Conservation (phyloP, 2,329 filamentous ascomycete species). For the Aspergillus sp. region DNA sequence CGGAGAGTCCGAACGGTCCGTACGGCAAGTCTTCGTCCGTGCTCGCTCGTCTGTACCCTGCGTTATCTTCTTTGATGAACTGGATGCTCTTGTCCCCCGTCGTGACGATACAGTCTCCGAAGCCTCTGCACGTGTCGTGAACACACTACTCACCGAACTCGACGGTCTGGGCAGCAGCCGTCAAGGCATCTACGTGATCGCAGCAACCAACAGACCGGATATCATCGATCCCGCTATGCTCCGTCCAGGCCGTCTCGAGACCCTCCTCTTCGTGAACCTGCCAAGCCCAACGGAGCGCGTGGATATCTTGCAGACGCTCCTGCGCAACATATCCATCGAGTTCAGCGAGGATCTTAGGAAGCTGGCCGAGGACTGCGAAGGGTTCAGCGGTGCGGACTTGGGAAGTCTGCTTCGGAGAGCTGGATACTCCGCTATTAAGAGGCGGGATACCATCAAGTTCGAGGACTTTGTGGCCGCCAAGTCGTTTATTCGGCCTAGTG, state of each 20-base stretch:
- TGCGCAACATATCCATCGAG: constrained; percentile 46
- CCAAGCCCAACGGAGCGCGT: constrained; percentile 72
- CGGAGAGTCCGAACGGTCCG: constrained; percentile 87
- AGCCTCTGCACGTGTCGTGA: constrained; percentile 81
- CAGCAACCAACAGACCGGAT: constrained; percentile 88
- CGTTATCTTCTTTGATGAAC: constrained; percentile 96
- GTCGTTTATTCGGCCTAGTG: constrained; percentile 41
- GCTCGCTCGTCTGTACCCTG: constrained; percentile 82
- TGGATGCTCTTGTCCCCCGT: constrained; percentile 83
- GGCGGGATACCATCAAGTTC: constrained; percentile 42
- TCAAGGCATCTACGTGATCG: constrained; percentile 86
- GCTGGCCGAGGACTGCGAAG: constrained; percentile 65
- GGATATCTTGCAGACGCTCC: constrained; percentile 70
- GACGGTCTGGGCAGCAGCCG: constrained; percentile 72
- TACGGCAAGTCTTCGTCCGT: constrained; percentile 84
- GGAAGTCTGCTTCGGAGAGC: constrained; percentile 54
- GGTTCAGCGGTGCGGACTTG: constrained; percentile 68
- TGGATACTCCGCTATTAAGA: constrained; percentile 50
- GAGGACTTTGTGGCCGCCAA: constrained; percentile 38
- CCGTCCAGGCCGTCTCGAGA: constrained; percentile 81
- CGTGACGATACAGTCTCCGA: constrained; percentile 74
- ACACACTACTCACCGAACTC: constrained; percentile 87
- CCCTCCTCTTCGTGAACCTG: constrained; percentile 80
- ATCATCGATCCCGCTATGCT: constrained; percentile 96
- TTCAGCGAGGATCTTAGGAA: constrained; percentile 51